phyloP scores from a whole-genome alignment of 768 basidiomycete species.

The Floccularia luteovirens region DNA sequence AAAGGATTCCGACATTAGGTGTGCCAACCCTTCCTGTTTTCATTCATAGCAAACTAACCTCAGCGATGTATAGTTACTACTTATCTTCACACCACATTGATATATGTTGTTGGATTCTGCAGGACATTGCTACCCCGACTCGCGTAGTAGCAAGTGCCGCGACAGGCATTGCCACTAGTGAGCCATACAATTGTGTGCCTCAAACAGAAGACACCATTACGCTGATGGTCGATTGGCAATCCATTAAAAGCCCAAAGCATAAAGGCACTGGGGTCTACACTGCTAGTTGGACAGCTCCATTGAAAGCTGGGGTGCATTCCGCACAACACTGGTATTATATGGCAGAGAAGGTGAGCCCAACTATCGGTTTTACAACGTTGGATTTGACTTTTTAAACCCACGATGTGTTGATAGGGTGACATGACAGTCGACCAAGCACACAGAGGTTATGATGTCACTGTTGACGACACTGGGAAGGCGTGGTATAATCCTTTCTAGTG shows the following conservation, averaged over 20 bases:
- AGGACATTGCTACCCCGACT: slow-evolving; percentile 68
- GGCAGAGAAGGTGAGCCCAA: slow-evolving; percentile 68
- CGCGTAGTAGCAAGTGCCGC: slow-evolving; percentile 89
- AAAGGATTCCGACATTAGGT: slow-evolving; percentile 90
- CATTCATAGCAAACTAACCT: neutral
- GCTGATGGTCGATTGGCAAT: slow-evolving; percentile 91
- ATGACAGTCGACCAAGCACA: slow-evolving; percentile 91
- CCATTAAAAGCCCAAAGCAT: slow-evolving; percentile 64
- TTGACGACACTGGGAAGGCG: slow-evolving; percentile 77
- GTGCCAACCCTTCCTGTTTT: slow-evolving; percentile 1
- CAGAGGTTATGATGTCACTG: slow-evolving; percentile 85
- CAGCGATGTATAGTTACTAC: slow-evolving; percentile 56
- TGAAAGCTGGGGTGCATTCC: slow-evolving; percentile 84
- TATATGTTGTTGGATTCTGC: slow-evolving; percentile 80
- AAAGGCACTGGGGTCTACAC: slow-evolving; percentile 88
- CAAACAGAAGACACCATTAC: slow-evolving; percentile 95
- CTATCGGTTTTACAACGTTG: neutral
- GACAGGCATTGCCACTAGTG: slow-evolving; percentile 83
- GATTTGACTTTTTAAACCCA: slow-evolving; percentile 5
- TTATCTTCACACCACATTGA: slow-evolving; percentile 94
- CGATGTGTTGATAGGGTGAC: slow-evolving; percentile 62
- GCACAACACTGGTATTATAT: slow-evolving; percentile 95
- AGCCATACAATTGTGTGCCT: slow-evolving; percentile 81
- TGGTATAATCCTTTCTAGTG: slow-evolving; percentile 93
- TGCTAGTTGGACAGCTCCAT: slow-evolving; percentile 90